These are phyloP conservation scores for Neurospora sp. DNA, from an alignment of 495 filamentous ascomycete species.

Conservation along the genomic window DNA sequence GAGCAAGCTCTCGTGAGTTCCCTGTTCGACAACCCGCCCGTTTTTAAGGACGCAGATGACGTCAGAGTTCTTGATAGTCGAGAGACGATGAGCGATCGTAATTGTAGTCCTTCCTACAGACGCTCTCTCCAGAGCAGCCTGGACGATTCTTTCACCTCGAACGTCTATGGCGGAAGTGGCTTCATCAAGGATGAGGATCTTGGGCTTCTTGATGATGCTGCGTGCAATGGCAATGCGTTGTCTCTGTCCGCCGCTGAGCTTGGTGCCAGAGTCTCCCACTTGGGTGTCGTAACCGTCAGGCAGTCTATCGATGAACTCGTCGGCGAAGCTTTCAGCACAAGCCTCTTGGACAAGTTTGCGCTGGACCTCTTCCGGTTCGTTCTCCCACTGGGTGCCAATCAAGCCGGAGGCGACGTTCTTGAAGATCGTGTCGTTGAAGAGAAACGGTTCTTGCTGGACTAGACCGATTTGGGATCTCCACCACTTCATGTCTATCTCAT, in stretches of 20 bases:
- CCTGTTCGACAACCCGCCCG: conserved; percentile 50
- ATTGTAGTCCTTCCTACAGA: conserved; percentile 65
- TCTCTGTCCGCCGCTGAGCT: conserved; percentile 44
- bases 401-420: conserved; percentile 54
- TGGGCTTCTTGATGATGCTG: conserved; percentile 61
- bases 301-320: conserved; percentile 48
- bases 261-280: conserved; percentile 40
- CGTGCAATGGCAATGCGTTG: conserved; percentile 67
- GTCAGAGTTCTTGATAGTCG: conserved; percentile 62
- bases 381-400: conserved; percentile 46
- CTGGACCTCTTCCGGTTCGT: conserved; percentile 41
- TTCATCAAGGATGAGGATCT: conserved; percentile 73
- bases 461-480: conserved; percentile 58
- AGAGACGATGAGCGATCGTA: conserved; percentile 64
- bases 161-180: conserved; percentile 71
- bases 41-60: conserved; percentile 58
- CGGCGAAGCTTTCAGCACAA: conserved; percentile 47
- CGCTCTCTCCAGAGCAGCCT: conserved; percentile 57
- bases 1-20: conserved; percentile 58
- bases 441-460: conserved; percentile 62
- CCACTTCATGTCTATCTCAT: conserved; percentile 51
- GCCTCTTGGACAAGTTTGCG: conserved; percentile 44
- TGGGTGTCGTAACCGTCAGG: conserved; percentile 53
- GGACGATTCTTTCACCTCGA: conserved; percentile 56
- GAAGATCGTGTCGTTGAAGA: conserved; percentile 64